Evolutionary conservation across 139 green algal species (phyloP), one percentile per base, ranked within the genome.

Genomic region (Chlamydomonas incerta): DNA sequence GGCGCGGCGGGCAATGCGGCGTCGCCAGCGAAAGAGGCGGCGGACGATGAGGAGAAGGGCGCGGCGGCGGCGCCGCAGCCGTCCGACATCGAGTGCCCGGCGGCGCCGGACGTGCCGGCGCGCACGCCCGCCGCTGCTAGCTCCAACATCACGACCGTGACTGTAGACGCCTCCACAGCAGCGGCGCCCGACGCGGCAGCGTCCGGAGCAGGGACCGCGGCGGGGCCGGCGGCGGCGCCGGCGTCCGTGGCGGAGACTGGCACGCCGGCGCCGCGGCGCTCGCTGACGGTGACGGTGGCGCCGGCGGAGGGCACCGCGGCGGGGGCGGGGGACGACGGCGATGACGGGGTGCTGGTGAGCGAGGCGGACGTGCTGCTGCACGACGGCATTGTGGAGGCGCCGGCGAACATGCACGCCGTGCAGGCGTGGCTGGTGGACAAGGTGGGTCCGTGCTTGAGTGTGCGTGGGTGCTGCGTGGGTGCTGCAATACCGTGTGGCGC

Each of bases 391-490:
- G 71, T 74, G 71, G 82, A 74, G 41, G 34, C 74, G 57, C 82
- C 71, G 13, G 58, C 71, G 72, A 58, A 71, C 37, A 21, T 81
- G 68, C 75, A 84, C 71, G 46, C 17, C 2, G 50, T 86, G 85
- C 85, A 89, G 75, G 50, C 67, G 67, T 89, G 85, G 83, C 52
- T 83, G 63, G 83, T 71, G 79, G 79, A 75, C 47, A 47, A 85
- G 79, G 79, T 85, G 62, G 29, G 55, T 60, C 8, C 11, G 55
- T 26, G 55, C 2, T 6, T 24, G 55, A 23, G 55, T 60, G 55
- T 21, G 55, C 18, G 55, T 24, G 55, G 3, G 55, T 21, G 55
- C n/a, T 24, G 55, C 18, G 55, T 60, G 55, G 8, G 55, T n/a
- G n/a, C n/a, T n/a, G n/a, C n/a, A n/a, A n/a, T n/a, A 24, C 2